Conservation (phyloP, 805 yeast species). For the Citeromyces matritensis region DNA sequence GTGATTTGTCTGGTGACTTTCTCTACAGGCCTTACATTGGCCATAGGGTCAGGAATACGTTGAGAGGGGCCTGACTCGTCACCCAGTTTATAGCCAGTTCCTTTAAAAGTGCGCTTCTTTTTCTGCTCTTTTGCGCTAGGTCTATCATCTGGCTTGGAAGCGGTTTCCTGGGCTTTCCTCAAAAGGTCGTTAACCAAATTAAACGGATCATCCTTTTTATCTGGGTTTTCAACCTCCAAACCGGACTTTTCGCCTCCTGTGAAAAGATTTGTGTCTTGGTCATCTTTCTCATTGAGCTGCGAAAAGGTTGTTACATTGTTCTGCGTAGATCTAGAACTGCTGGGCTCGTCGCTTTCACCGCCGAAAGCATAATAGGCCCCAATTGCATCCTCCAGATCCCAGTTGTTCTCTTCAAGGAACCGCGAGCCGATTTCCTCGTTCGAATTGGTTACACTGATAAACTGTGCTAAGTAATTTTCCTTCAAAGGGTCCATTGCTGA, state of each 20-base stretch:
- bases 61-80: conserved; percentile 22
- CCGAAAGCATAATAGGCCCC: conserved; percentile 1
- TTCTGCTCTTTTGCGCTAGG: conserved; percentile 10
- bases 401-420: conserved; percentile 15
- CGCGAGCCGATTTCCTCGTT: conserved; percentile 20
- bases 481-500: conserved; percentile 1
- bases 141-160: conserved; percentile 26
- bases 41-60: conserved; percentile 15
- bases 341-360: conserved; percentile 1
- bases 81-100: conserved; percentile 39
- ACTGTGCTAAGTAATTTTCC: conserved; percentile 8
- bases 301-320: conserved; percentile 13
- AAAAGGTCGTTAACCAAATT: conserved; percentile 38
- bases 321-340: conserved; percentile 1
- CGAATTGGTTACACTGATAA: conserved; percentile 20
- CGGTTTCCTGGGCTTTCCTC: conserved; percentile 55
- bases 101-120: conserved; percentile 19
- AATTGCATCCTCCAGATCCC: conserved; percentile 9
- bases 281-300: conserved; percentile 15
- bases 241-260: conserved; percentile 67
- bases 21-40: conserved; percentile 13
- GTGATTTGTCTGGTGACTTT: conserved; percentile 72
- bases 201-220: conserved; percentile 19
- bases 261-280: conserved; percentile 21
- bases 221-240: conserved; percentile 66